phyloP scores from a whole-genome alignment of 2,329 filamentous ascomycete species.

The Aspergillus ustus region DNA sequence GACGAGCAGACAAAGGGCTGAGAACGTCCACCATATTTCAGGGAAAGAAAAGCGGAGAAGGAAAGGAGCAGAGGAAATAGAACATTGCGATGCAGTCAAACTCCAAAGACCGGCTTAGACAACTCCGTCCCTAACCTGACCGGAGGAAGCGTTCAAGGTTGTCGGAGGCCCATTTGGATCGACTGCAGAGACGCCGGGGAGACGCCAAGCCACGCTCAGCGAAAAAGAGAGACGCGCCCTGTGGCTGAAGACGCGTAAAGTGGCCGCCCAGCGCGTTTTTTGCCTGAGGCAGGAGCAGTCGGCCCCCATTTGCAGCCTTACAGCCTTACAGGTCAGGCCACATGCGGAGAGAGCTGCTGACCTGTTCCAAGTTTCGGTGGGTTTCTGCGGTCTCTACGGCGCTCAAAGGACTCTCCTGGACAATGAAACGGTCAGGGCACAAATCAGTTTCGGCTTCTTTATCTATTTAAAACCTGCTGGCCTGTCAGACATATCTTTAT shows the following conservation, averaged over 20 bases:
- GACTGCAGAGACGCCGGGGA: slow-evolving; percentile 15
- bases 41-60: slow-evolving; percentile 23
- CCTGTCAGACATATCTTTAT: background rate
- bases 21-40: slow-evolving; percentile 51
- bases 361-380: slow-evolving; percentile 18
- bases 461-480: background rate
- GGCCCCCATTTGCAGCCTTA: background rate
- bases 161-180: slow-evolving; percentile 16
- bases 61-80: slow-evolving; percentile 23
- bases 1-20: slow-evolving; percentile 55
- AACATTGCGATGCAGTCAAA: slow-evolving; percentile 35
- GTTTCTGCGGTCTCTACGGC: slow-evolving; percentile 16
- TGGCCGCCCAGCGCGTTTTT: slow-evolving; percentile 31
- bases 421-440: slow-evolving; percentile 12
- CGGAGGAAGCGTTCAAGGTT: slow-evolving; percentile 11
- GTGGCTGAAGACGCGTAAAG: slow-evolving; percentile 41
- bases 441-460: background rate
- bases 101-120: slow-evolving; percentile 20
- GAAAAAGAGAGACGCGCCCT: slow-evolving; percentile 26
- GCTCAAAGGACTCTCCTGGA: slow-evolving; percentile 9
- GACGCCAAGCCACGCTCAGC: slow-evolving; percentile 27
- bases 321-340: slow-evolving; percentile 13
- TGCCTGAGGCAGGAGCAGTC: slow-evolving; percentile 32
- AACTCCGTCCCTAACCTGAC: slow-evolving; percentile 27
- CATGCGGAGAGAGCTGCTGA: slow-evolving; percentile 22